Base-by-base conservation (phyloP, 495 filamentous ascomycete species). In the Penicillium samsonianum region DNA sequence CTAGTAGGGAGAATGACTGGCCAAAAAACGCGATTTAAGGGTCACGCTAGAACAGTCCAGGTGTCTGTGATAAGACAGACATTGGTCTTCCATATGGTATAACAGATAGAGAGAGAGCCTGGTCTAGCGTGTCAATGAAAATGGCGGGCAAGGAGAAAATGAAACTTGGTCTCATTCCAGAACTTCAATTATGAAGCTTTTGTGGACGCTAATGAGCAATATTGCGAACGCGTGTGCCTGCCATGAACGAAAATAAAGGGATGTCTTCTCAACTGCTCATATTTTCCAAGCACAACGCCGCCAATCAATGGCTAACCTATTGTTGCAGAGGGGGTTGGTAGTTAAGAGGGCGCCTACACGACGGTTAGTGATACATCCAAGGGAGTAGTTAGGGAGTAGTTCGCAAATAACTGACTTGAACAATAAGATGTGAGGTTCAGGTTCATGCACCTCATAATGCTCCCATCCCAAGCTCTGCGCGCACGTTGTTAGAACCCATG, bases 361-460 rank as follows among this genome's bases (percentile, higher is more conserved):
- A 7, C 12, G 3, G 50, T 71, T 48, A 72, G 58, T 23, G 28
- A 52, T 11, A 35, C 30, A 25, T 22, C 26, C 8, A 30, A 46
- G 23, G 10, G 16, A 50, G 56, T 4, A 20, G 14, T 43, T 40
- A 46, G 23, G 10, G 16, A 50, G 56, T 4, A 20, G 14, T 43
- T 40, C 3, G 25, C 22, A 46, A 25, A 52, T 38, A 74, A 75
- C 89, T 73, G 73, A 98, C 94, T 98, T 98, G 82, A 98, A 98
- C 14, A 98, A 83, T 30, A 98, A 83, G 58, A 98, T 98, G 64
- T 98, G 94, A 48, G 94, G 94, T 77, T 98, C 94, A 35, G 94
- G 94, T 73, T 96, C 95, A 69, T 98, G 94, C 52, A 98, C 94
- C 73, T 98, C 94, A 63, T 98, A 98, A 74, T 98, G 94, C 68